These are phyloP conservation scores for Neocallimastix lanati DNA, from an alignment of 192 early-diverging fungal genomes.

Conservation along the genomic window DNA sequence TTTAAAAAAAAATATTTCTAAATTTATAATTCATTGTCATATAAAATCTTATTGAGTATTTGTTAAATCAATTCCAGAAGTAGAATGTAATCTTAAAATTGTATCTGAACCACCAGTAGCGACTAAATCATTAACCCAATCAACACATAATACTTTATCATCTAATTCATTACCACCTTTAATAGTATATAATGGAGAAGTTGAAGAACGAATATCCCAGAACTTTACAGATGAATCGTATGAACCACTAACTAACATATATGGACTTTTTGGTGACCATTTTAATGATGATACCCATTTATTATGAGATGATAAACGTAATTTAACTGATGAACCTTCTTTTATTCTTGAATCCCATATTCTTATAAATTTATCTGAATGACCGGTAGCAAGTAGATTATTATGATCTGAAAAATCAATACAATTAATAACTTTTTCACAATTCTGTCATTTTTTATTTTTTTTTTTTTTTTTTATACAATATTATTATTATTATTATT, in stretches of 20 bases:
- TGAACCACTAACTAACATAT: constrained; percentile 61
- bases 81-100: not conserved
- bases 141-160: constrained; percentile 52
- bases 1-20: too few species aligned
- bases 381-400: constrained; percentile 68
- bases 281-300: constrained; percentile 70
- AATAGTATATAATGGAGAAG: constrained; percentile 56
- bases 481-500: too few species aligned
- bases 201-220: constrained; percentile 86
- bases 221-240: constrained; percentile 75
- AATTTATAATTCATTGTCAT: too few species aligned
- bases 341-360: constrained; percentile 79
- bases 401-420: constrained; percentile 51
- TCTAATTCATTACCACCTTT: constrained; percentile 13
- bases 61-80: not conserved
- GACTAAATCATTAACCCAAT: constrained; percentile 46
- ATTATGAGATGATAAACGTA: constrained; percentile 54
- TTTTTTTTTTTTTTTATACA: too few species aligned
- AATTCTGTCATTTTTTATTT: too few species aligned
- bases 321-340: constrained; percentile 57
- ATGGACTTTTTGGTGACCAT: constrained; percentile 61
- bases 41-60: not conserved
- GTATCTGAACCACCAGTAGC: constrained; percentile 35
- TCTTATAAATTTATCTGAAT: constrained; percentile 61
- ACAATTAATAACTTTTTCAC: constrained; percentile 64